Evolutionary conservation across 345 rosid species (phyloP).

Genomic region (Eucalyptus cloeziana): DNA sequence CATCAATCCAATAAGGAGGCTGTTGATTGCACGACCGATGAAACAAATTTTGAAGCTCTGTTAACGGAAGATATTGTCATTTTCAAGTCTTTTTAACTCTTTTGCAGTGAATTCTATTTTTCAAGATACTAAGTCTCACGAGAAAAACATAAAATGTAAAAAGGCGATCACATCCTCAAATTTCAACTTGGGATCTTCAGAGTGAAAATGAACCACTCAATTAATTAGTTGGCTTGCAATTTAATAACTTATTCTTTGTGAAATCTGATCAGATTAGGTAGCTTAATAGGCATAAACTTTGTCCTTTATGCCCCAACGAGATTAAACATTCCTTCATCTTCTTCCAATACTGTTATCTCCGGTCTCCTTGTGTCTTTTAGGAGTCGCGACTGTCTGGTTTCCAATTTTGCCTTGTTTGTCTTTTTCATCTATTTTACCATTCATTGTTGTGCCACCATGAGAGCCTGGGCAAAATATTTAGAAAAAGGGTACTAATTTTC

Average conservation of each 20-base stretch:
- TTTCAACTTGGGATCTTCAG: neutral
- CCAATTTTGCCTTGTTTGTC: too few relatives aligned
- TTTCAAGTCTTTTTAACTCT: neutral
- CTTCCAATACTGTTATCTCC: too few relatives aligned
- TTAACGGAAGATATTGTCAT: neutral
- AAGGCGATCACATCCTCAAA: neutral
- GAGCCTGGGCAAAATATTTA: too few relatives aligned
- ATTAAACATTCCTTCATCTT: too few relatives aligned
- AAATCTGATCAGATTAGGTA: neutral
- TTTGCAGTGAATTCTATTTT: too few relatives aligned
- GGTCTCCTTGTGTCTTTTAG: too few relatives aligned
- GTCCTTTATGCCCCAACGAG: too few relatives aligned
- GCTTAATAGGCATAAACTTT: too few relatives aligned
- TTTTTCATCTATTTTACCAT: too few relatives aligned
- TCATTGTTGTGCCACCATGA: too few relatives aligned
- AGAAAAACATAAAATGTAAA: too few relatives aligned
- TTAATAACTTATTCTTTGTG: neutral
- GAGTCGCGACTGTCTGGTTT: rapidly evolving
- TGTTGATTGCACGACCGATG: neutral
- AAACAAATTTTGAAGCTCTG: neutral
- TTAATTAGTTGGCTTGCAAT: neutral
- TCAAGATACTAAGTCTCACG: neutral
- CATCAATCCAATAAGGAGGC: neutral
- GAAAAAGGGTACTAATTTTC: too few relatives aligned
- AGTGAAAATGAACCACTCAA: neutral